phyloP scores from a whole-genome alignment of 2,329 filamentous ascomycete genomes.

The Fusarium sublunatum region DNA sequence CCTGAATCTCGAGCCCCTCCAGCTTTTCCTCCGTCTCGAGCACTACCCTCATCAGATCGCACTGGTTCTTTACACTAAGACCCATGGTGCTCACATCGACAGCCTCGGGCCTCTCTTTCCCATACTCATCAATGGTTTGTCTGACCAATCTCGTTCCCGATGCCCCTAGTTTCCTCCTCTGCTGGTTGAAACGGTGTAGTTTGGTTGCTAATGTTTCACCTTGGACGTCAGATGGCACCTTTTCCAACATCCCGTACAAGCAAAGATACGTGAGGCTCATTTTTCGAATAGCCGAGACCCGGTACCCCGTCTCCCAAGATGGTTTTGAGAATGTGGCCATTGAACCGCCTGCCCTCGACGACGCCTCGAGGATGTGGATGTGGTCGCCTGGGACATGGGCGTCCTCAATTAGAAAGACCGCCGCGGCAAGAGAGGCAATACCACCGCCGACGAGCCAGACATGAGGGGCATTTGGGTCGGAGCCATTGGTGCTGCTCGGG shows the following conservation, averaged over 20 bases:
- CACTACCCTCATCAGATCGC: conserved; percentile 45
- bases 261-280: conserved; percentile 45
- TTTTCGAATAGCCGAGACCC: conserved; percentile 44
- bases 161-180: conserved; percentile 40
- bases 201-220: conserved; percentile 42
- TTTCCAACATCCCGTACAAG: conserved; percentile 44
- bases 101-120: conserved; percentile 37
- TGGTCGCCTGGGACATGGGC: conserved; percentile 41
- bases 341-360: conserved; percentile 39
- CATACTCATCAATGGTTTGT: conserved; percentile 32
- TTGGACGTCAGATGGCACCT: conserved; percentile 37
- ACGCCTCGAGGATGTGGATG: conserved; percentile 46
- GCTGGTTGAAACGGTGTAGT: conserved; percentile 40
- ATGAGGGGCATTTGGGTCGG: conserved; percentile 24
- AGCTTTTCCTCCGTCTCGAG: conserved; percentile 44
- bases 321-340: conserved; percentile 40
- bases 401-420: conserved; percentile 44
- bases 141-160: conserved; percentile 43
- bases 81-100: conserved; percentile 45
- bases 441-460: conserved; percentile 46
- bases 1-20: conserved; percentile 44
- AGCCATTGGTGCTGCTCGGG: conserved; percentile 27
- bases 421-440: conserved; percentile 44
- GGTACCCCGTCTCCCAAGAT: conserved; percentile 42
- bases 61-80: conserved; percentile 46